Conservation (phyloP, 1,284 basidiomycete species). For the Tetrapyrgos nigripes region DNA sequence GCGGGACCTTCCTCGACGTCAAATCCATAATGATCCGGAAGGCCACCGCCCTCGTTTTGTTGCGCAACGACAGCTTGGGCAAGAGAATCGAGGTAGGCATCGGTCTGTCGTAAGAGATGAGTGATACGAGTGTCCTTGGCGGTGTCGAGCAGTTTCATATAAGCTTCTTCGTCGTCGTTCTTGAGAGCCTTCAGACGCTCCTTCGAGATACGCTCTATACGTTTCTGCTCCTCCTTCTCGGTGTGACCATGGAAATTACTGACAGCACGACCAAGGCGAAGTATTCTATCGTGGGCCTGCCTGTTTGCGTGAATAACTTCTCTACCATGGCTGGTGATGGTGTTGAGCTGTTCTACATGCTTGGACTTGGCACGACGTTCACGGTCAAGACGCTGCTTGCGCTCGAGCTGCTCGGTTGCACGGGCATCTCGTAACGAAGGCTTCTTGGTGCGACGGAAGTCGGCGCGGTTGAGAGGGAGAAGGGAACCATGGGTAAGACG, state of each 20-base stretch:
- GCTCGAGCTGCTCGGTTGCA: constrained; percentile 89
- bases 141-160: constrained; percentile 98
- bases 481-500: constrained; percentile 91
- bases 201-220: constrained; percentile 95
- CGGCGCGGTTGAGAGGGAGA: constrained; percentile 89
- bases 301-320: constrained; percentile 74
- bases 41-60: constrained; percentile 78
- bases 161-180: constrained; percentile 98
- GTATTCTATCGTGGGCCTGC: constrained; percentile 77
- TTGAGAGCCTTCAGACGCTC: constrained; percentile 98
- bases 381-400: constrained; percentile 91
- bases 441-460: constrained; percentile 90
- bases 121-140: constrained; percentile 99
- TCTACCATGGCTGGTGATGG: constrained; percentile 88
- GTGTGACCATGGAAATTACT: constrained; percentile 87
- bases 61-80: constrained; percentile 95
- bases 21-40: constrained; percentile 40
- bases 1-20: constrained; percentile 77
- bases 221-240: constrained; percentile 99
- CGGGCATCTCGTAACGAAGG: constrained; percentile 91
- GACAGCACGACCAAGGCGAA: constrained; percentile 87
- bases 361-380: constrained; percentile 96
- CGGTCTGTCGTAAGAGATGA: constrained; percentile 94
- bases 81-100: constrained; percentile 93
- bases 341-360: constrained; percentile 92